Evolutionary conservation across 2,329 filamentous ascomycete species (phyloP).

Genomic region (Colletotrichum sp.): DNA sequence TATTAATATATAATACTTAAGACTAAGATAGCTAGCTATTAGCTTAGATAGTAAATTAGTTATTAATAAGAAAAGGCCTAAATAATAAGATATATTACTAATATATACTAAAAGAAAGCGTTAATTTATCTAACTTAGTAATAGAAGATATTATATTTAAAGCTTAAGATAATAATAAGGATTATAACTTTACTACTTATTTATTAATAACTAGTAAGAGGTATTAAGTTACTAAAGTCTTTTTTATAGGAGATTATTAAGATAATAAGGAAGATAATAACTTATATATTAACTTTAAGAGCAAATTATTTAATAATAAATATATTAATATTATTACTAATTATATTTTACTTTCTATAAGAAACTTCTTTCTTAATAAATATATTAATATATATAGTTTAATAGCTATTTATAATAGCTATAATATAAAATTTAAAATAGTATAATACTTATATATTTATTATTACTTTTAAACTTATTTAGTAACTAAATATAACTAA

Average conservation of each 20-base stretch:
- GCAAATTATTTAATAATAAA: background rate
- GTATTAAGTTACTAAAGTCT: too few relatives aligned
- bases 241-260: too few relatives aligned
- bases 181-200: too few relatives aligned
- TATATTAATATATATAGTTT: background rate
- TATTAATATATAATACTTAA: background rate
- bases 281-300: background rate
- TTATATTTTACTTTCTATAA: rapidly evolving
- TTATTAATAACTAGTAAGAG: too few relatives aligned
- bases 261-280: background rate
- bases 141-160: background rate
- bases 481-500: background rate
- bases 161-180: too few relatives aligned
- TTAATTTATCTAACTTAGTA: too few relatives aligned
- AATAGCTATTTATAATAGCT: background rate
- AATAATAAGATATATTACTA: background rate
- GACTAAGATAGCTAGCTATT: background rate
- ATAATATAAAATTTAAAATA: background rate
- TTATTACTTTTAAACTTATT: background rate
- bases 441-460: background rate
- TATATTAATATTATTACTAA: background rate
- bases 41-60: background rate
- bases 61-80: background rate
- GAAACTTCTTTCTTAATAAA: background rate
- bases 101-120: background rate